Evolutionary conservation across 2,329 filamentous ascomycete species (phyloP).

Genomic region (Aspergillus costaricaensis): DNA sequence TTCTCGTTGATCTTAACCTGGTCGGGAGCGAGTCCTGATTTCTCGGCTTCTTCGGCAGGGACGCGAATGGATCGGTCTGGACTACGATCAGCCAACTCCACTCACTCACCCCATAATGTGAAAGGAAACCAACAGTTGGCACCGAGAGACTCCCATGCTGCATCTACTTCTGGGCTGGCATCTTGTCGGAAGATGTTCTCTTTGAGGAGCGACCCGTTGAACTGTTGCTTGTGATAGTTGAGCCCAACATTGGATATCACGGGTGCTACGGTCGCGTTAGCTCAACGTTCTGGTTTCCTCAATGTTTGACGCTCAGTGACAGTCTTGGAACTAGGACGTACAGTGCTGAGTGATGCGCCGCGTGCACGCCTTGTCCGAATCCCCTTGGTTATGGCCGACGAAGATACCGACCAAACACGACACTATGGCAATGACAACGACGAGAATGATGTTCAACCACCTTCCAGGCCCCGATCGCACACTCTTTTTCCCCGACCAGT

Average conservation of each 20-base stretch:
- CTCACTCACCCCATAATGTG: neutral
- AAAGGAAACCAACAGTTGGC: constrained; percentile 49
- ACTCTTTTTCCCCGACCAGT: constrained; percentile 6
- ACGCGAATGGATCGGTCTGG: constrained; percentile 54
- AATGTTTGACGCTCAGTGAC: too few species aligned
- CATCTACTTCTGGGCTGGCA: constrained; percentile 57
- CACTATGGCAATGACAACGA: constrained; percentile 18
- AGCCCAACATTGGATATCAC: constrained; percentile 45
- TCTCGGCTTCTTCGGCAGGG: constrained; percentile 50
- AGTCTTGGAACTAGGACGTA: constrained; percentile 3
- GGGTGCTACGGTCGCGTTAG: constrained; percentile 29
- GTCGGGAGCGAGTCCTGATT: constrained; percentile 54
- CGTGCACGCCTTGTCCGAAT: constrained; percentile 27
- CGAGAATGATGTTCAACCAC: constrained; percentile 16
- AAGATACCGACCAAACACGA: constrained; percentile 24
- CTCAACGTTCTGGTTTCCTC: neutral
- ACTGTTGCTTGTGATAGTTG: constrained; percentile 45
- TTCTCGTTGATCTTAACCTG: constrained; percentile 59
- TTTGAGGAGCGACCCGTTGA: constrained; percentile 60
- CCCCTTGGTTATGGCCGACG: constrained; percentile 14
- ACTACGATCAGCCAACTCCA: neutral
- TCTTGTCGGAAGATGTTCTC: constrained; percentile 56
- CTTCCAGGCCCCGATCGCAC: neutral
- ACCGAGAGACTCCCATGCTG: constrained; percentile 57
- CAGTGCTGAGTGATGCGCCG: constrained; percentile 29